Percentiles rank a stretch among this genome's conserved stretches.
These are phyloP conservation scores for Yamadazyma buinensis DNA, from an alignment of 1,139 yeast genomes.

Conservation along the genomic window DNA sequence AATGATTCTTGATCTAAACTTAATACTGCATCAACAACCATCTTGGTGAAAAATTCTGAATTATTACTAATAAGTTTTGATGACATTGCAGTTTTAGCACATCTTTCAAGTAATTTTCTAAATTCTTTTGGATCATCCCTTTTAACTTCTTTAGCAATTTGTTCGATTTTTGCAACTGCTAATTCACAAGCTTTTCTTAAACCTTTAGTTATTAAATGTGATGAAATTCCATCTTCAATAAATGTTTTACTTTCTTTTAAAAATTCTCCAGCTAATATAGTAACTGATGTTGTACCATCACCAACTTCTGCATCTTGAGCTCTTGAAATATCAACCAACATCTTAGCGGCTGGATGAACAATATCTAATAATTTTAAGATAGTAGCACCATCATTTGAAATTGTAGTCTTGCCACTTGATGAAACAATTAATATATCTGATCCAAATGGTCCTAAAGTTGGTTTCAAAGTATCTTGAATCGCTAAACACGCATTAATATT, in stretches of 20 bases:
- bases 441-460: conserved; percentile 96
- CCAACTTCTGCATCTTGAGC: conserved; percentile 99
- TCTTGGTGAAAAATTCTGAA: conserved; percentile 83
- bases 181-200: conserved; percentile 76
- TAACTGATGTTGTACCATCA: conserved; percentile 97
- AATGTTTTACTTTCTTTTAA: conserved; percentile 85
- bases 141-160: conserved; percentile 69
- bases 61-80: conserved; percentile 88
- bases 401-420: conserved; percentile 81
- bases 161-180: conserved; percentile 70
- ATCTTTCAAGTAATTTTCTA: conserved; percentile 77
- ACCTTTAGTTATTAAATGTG: conserved; percentile 86
- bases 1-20: conserved; percentile 80
- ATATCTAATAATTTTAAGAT: conserved; percentile 87
- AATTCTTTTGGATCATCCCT: conserved; percentile 45
- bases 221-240: conserved; percentile 93
- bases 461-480: conserved; percentile 89
- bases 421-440: conserved; percentile 89
- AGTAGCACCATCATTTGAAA: conserved; percentile 98
- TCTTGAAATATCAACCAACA: conserved; percentile 90
- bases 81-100: conserved; percentile 97
- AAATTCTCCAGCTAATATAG: conserved; percentile 90
- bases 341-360: conserved; percentile 97
- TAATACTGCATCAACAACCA: conserved; percentile 95
- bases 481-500: conserved; percentile 97